phyloP scores from a whole-genome alignment of 1,139 yeast genomes.

The Candida tunisiensis region DNA sequence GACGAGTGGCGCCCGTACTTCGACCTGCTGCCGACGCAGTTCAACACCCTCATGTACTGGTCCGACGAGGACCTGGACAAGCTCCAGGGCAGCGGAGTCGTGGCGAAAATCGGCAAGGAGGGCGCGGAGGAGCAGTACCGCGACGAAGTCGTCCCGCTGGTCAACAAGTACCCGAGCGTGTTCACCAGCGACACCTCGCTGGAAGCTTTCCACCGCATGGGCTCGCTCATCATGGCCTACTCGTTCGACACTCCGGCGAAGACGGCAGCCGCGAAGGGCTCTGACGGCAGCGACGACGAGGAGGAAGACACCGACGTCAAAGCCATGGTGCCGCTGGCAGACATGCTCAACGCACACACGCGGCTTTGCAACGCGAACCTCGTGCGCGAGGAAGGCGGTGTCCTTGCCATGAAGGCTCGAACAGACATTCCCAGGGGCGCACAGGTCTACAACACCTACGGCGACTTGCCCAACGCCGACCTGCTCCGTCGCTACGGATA shows the following conservation, averaged over 20 bases:
- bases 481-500: slow-evolving; percentile 82
- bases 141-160: slow-evolving; percentile 19
- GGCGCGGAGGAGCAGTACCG: slow-evolving; percentile 46
- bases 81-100: slow-evolving; percentile 54
- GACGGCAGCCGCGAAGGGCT: slow-evolving; percentile 12
- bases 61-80: slow-evolving; percentile 25
- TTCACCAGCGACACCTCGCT: slow-evolving; percentile 22
- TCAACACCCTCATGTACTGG: slow-evolving; percentile 78
- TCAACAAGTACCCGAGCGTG: slow-evolving; percentile 10
- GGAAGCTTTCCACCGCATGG: slow-evolving; percentile 52
- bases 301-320: slow-evolving; percentile 31
- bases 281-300: no score
- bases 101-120: slow-evolving; percentile 53
- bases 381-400: slow-evolving; percentile 15
- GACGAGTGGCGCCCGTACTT: slow-evolving; percentile 53
- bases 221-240: slow-evolving; percentile 52
- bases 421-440: slow-evolving; percentile 42
- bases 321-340: slow-evolving; percentile 90
- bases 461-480: slow-evolving; percentile 82
- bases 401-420: slow-evolving; percentile 55
- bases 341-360: slow-evolving; percentile 76
- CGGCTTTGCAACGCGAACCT: slow-evolving; percentile 61
- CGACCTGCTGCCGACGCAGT: slow-evolving; percentile 43
- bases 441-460: slow-evolving; percentile 78
- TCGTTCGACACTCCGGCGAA: slow-evolving; percentile 38